phyloP scores from a whole-genome alignment of 345 rosid genomes.

The Pistacia vera region DNA sequence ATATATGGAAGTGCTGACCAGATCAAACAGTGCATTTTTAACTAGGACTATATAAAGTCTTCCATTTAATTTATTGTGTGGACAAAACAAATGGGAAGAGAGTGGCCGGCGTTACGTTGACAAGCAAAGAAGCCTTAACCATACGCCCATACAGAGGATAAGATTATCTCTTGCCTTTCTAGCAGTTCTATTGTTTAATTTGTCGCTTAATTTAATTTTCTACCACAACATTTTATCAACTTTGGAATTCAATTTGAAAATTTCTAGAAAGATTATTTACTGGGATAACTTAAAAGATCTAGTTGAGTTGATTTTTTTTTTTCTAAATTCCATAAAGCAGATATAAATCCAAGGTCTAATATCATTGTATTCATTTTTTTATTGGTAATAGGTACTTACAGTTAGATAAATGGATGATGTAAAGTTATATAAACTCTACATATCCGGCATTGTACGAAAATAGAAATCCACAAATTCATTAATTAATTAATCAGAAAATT shows the following conservation, averaged over 20 bases:
- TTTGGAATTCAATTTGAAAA: neutral
- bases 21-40: no score
- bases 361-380: neutral
- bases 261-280: no score
- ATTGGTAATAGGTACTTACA: no score
- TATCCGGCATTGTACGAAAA: neutral
- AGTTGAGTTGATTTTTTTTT: neutral
- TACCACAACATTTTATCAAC: neutral
- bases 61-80: no score
- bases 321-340: neutral
- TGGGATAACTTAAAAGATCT: neutral
- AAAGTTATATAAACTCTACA: no score
- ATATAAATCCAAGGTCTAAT: neutral
- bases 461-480: neutral
- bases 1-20: no score
- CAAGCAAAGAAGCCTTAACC: neutral
- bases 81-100: neutral
- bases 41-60: no score
- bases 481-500: neutral
- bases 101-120: neutral
- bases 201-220: neutral
- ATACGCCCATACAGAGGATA: neutral
- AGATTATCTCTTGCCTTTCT: neutral
- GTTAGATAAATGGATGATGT: neutral
- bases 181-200: neutral